Percentiles rank a stretch among this genome's conserved stretches.
These are phyloP conservation scores for Fomitopsis betulina DNA, from an alignment of 1,284 basidiomycete species.

Conservation along the genomic window DNA sequence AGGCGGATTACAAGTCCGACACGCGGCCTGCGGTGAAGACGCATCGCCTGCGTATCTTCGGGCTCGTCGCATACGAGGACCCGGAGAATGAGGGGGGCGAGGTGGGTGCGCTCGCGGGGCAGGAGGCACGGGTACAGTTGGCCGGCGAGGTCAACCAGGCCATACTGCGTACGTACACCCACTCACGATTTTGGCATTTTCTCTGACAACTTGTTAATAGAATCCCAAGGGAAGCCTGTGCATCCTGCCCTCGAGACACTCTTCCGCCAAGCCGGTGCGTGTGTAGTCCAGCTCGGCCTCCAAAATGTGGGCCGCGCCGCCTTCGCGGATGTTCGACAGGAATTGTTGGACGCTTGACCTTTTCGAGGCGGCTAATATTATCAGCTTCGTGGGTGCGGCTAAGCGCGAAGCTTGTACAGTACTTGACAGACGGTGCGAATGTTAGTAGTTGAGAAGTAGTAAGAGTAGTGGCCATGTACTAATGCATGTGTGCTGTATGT, in stretches of 20 bases:
- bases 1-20: constrained; percentile 62
- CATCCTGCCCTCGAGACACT: constrained; percentile 69
- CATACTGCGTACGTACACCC: constrained; percentile 60
- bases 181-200: constrained; percentile 3
- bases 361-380: background rate
- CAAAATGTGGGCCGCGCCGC: constrained; percentile 70
- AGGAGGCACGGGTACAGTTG: constrained; percentile 57
- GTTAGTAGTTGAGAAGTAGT: background rate
- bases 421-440: background rate
- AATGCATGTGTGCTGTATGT: background rate
- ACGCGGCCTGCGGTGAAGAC: constrained; percentile 54
- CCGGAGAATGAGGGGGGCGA: constrained; percentile 61
- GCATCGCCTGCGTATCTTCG: constrained; percentile 68
- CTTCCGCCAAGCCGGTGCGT: constrained; percentile 67
- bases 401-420: background rate
- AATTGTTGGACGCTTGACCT: constrained; percentile 44
- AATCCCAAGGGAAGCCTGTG: constrained; percentile 70
- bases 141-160: constrained; percentile 78
- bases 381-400: background rate
- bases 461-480: background rate
- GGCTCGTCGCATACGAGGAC: constrained; percentile 74
- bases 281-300: constrained; percentile 62
- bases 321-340: constrained; percentile 72
- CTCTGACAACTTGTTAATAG: constrained; percentile 32
- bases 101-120: constrained; percentile 60